Conservation (phyloP, 2,329 filamentous ascomycete genomes). For the Penicillium sp. region DNA sequence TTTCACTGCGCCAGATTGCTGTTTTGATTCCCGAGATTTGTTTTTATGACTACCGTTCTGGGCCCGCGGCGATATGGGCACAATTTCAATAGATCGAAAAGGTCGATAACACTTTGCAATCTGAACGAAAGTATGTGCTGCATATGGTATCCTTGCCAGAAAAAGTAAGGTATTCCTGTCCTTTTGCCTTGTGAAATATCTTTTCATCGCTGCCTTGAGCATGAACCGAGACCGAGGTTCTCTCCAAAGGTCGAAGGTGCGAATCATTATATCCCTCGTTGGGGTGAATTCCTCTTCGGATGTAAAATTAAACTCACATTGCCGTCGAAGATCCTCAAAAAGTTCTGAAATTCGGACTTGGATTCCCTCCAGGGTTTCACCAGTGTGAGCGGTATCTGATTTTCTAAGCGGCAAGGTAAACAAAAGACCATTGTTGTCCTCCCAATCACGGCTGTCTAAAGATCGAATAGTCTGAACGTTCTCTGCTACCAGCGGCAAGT, state of each 20-base stretch:
- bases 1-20: background rate
- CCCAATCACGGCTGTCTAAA: background rate
- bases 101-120: background rate
- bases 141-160: background rate
- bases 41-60: background rate
- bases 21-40: background rate
- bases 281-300: background rate
- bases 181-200: background rate
- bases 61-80: background rate
- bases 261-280: background rate
- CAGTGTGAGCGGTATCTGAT: conserved; percentile 1
- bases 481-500: background rate
- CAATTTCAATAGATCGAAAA: background rate
- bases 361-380: background rate
- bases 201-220: background rate
- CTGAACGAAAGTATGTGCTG: background rate
- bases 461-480: background rate
- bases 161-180: background rate
- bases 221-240: conserved; percentile 4
- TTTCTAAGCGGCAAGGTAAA: background rate
- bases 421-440: background rate
- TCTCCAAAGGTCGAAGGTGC: background rate
- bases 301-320: background rate
- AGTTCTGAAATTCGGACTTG: background rate
- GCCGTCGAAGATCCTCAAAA: background rate